Conservation (phyloP, 2,329 filamentous ascomycete genomes). For the Emydomyces testavorans region DNA sequence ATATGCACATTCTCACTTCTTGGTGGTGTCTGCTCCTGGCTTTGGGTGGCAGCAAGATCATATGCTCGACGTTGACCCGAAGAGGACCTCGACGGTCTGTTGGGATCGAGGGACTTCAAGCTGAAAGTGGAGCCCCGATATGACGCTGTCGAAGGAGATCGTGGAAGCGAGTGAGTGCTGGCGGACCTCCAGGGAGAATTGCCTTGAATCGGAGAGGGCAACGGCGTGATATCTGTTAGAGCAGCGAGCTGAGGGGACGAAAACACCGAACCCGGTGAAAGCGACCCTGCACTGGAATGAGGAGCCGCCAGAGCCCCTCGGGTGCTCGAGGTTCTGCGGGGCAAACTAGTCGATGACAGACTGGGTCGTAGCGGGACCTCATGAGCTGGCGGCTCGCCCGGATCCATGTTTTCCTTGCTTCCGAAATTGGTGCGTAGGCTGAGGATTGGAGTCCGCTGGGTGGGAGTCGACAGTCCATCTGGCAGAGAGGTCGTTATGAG, state of each 20-base stretch:
- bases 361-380: constrained; percentile 32
- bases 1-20: constrained; percentile 2
- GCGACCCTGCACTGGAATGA: constrained; percentile 33
- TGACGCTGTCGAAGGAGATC: constrained; percentile 33
- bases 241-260: constrained; percentile 63
- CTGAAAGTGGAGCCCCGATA: constrained; percentile 28
- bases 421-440: constrained; percentile 4
- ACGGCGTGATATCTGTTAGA: constrained; percentile 66
- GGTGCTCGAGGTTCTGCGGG: constrained; percentile 36
- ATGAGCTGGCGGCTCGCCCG: constrained; percentile 16
- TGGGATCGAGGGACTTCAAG: constrained; percentile 29
- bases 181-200: constrained; percentile 36
- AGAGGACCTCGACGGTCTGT: constrained; percentile 24
- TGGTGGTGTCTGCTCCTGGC: constrained; percentile 22
- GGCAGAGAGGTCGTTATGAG: not conserved
- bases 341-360: constrained; percentile 34
- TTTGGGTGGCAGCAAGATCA: constrained; percentile 32
- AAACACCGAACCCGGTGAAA: constrained; percentile 54
- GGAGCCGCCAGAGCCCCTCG: constrained; percentile 30
- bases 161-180: constrained; percentile 43
- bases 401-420: not conserved
- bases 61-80: constrained; percentile 21
- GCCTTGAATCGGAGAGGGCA: constrained; percentile 59
- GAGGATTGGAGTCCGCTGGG: not conserved
- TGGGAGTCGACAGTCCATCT: not conserved